Evolutionary conservation across 1,284 basidiomycete genomes (phyloP), one percentile per base, ranked within the genome.

Genomic region (Volvariella volvacea): DNA sequence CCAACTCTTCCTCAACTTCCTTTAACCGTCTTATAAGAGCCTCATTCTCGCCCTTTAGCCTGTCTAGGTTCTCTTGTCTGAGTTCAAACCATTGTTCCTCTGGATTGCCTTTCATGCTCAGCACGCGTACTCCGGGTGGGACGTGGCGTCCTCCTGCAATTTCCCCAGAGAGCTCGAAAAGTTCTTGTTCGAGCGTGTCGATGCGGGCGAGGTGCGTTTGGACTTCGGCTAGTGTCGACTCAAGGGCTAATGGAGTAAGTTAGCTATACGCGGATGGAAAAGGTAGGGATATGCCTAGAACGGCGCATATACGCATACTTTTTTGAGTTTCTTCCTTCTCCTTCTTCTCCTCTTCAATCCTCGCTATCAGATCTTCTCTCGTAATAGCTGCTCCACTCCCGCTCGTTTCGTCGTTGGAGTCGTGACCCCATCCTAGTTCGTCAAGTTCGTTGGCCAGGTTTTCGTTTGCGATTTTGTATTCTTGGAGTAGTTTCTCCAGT

Each of bases 61-160:
- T 66, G 32, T 89, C 81, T 63, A 92, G 68, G 7, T 72, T 80
- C 12, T 70, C 76, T 49, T 79, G 71, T 22, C 88, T 72, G 14
- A 86, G 63, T 45, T 85, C 84, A 7, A 75, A 73, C 77, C 88
- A 88, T 46, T 76, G 66, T 50, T 80, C 74, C 20, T 83, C 83
- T 0, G 90, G 92, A 52, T 92, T 92, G 38, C 86, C 79, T 8
- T 63, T 66, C 47, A 93, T 63, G 36, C 76, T 76, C 7, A 93
- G 66, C 2, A 92, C 76, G 10, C 86, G 78, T 32, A 77, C 73
- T 16, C 78, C 79, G 0, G 80, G 80, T 0, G 83, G 83, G 6
- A 92, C 73, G 55, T 90, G 88, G 39, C 83, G 71, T 3, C 91
- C 91, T 0, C 76, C 78, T 0, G 80, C 86, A 21, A 90, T 80